Percentiles rank a stretch among this genome's conserved stretches.
Evolutionary conservation across 1,139 yeast genomes (phyloP).

Genomic region (Geotrichum australiense): DNA sequence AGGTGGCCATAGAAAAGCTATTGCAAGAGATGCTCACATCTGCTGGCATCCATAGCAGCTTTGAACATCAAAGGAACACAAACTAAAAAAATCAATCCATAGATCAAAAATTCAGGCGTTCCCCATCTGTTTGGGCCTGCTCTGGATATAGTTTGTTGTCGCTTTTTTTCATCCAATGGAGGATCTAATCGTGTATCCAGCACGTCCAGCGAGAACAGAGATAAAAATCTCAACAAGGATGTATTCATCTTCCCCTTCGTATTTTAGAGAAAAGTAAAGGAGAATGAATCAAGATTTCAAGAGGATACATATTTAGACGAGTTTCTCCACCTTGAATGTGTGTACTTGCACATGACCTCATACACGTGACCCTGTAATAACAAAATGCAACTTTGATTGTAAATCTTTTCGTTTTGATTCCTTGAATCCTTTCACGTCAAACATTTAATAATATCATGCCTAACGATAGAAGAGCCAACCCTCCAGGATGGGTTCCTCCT

Average conservation of each 20-base stretch:
- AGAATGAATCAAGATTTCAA: not conserved
- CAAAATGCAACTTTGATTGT: not conserved
- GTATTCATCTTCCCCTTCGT: not conserved
- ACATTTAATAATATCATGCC: conserved; percentile 6
- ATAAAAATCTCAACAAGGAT: no score
- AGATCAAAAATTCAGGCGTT: conserved; percentile 65
- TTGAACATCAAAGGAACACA: conserved; percentile 77
- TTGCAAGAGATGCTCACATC: conserved; percentile 26
- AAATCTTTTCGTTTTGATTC: not conserved
- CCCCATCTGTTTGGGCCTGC: conserved; percentile 62
- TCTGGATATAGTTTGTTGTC: conserved; percentile 36
- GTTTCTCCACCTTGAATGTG: no score
- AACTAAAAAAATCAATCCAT: conserved; percentile 52
- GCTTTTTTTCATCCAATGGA: conserved; percentile 42
- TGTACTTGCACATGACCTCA: no score
- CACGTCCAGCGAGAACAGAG: conserved; percentile 59
- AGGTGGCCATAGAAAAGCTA: conserved; percentile 3
- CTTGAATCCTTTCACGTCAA: not conserved
- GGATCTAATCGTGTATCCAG: conserved; percentile 69
- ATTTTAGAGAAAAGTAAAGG: not conserved
- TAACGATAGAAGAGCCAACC: conserved; percentile 65
- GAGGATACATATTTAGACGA: no score
- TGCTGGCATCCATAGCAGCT: conserved; percentile 76
- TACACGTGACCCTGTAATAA: no score
- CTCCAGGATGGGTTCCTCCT: conserved; percentile 78